phyloP scores from a whole-genome alignment of 2,329 filamentous ascomycete genomes.

The Aspergillus ruber region DNA sequence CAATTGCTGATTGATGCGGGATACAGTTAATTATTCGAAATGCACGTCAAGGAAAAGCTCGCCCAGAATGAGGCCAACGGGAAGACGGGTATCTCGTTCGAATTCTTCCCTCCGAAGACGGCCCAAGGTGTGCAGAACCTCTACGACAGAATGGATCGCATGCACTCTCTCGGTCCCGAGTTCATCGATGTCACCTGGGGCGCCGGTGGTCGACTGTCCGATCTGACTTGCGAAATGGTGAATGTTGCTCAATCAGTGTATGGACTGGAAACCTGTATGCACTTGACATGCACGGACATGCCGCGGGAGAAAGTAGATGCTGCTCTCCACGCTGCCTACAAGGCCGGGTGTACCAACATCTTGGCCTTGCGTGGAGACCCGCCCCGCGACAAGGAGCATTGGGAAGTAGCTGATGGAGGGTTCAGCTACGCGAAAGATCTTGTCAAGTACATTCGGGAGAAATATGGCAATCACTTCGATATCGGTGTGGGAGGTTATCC shows the following conservation, averaged over 20 bases:
- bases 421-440: constrained; percentile 92
- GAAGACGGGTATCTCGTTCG: constrained; percentile 92
- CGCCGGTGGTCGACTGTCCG: constrained; percentile 81
- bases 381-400: constrained; percentile 86
- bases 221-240: constrained; percentile 96
- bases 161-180: constrained; percentile 87
- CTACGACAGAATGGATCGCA: constrained; percentile 98
- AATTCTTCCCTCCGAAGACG: constrained; percentile 98
- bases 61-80: constrained; percentile 70
- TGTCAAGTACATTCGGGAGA: constrained; percentile 71
- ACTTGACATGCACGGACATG: constrained; percentile 98
- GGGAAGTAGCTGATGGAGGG: constrained; percentile 77
- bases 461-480: constrained; percentile 85
- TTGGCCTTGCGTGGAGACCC: constrained; percentile 89
- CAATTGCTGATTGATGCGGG: not conserved
- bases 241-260: constrained; percentile 90
- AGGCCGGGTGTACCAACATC: constrained; percentile 95
- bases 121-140: constrained; percentile 87
- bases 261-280: constrained; percentile 97
- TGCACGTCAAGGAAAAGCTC: constrained; percentile 96
- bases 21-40: constrained; percentile 42
- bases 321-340: constrained; percentile 81
- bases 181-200: constrained; percentile 99
- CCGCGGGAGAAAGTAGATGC: constrained; percentile 83
- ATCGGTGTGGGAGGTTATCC: constrained; percentile 97